Evolutionary conservation across 23 red algal genomes (phyloP), one percentile per base, ranked within the genome.

Genomic region (Pyropia haitanensis): DNA sequence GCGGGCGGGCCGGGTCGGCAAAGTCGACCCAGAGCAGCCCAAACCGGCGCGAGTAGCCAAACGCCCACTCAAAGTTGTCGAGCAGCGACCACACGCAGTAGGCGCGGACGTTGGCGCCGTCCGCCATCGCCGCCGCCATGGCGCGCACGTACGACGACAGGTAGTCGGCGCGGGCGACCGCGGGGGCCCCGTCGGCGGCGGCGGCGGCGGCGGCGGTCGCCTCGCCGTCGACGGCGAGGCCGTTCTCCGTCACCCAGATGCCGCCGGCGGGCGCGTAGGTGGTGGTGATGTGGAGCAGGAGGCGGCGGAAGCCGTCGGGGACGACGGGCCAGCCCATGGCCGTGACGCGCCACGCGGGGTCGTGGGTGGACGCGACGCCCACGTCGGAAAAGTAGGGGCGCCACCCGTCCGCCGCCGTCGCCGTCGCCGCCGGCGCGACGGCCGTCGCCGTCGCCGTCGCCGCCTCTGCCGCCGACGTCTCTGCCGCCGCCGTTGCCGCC

Each of bases 251-350:
- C 5, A 87, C 72, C 22, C 75, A 32, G 49, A 87, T 77, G 15
- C 81, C 81, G 2, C 71, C 81, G 13, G 59, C 15, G 58, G 71
- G 81, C 18, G 18, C 1, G 65, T 87, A 77, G 13, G 44, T 51
- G 27, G 67, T 61, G 23, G 75, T 51, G 61, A 87, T 87, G 65
- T 77, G 76, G 18, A 60, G 2, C 0, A 77, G 71, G 53, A 87
- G 31, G 18, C 69, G 62, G 19, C 58, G 71, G 48, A 87, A 70
- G 34, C 81, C 81, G 53, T 55, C 70, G 6, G 81, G 81, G 61
- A 87, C 81, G 64, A 87, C 55, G 51, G 57, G 25, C 81, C 81
- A 87, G n/a, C 81, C 81, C 81, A 87, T 87, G 53, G 75, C 81
- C 2, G 81, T 77, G 16, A 20, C 70, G 22, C 60, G 29, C 81